Percentiles rank a stretch among this genome's conserved stretches.
phyloP scores from a whole-genome alignment of 768 basidiomycete genomes.

The Solioccasus polychromus region DNA sequence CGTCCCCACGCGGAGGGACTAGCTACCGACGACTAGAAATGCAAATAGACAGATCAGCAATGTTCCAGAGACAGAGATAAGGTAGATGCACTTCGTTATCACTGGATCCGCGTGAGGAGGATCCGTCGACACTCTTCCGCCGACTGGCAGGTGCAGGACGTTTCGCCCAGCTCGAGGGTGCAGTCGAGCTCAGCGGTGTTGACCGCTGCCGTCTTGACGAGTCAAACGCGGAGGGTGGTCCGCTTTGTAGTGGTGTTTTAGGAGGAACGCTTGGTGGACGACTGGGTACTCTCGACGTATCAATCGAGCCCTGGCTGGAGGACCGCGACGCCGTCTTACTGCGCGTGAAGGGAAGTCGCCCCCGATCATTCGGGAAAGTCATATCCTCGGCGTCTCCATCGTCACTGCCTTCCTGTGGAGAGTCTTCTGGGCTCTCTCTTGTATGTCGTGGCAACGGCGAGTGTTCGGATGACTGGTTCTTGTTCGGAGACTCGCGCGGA shows the following conservation, averaged over 20 bases:
- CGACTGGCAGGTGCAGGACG: conserved; percentile 65
- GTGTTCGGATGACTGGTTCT: conserved; percentile 13
- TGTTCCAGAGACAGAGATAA: not conserved
- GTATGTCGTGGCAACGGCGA: conserved; percentile 8
- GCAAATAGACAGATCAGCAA: conserved; percentile 7
- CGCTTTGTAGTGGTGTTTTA: conserved; percentile 40
- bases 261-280: conserved; percentile 61
- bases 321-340: conserved; percentile 44
- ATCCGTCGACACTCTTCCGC: conserved; percentile 69
- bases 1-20: conserved; percentile 45
- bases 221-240: conserved; percentile 61
- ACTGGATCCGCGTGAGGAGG: conserved; percentile 45
- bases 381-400: conserved; percentile 36
- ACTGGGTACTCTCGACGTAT: conserved; percentile 42
- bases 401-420: conserved; percentile 33
- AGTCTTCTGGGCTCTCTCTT: conserved; percentile 32
- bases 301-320: conserved; percentile 54
- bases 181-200: conserved; percentile 53
- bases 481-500: conserved; percentile 28
- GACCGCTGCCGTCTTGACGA: conserved; percentile 66
- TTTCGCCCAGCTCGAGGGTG: conserved; percentile 77
- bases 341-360: conserved; percentile 33
- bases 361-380: conserved; percentile 36
- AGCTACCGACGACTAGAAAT: conserved; percentile 32
- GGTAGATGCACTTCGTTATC: conserved; percentile 65